Conservation (phyloP, 2,329 filamentous ascomycete genomes). For the Macrophomina tecta region DNA sequence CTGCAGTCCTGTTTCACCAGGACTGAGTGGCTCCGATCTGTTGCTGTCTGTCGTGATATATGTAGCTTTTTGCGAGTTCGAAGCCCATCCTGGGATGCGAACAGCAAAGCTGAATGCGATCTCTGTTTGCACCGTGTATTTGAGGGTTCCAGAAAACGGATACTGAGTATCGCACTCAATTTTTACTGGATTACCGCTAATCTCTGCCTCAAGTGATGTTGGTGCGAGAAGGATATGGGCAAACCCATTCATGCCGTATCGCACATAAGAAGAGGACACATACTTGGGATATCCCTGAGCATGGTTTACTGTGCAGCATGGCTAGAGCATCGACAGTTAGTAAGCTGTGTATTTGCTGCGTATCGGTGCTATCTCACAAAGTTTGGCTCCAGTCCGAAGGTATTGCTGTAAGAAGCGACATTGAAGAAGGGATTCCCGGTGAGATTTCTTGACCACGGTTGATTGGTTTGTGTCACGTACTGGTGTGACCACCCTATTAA, state of each 20-base stretch:
- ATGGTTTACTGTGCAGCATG: not conserved
- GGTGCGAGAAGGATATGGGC: not conserved
- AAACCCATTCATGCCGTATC: not conserved
- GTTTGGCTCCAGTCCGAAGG: slow-evolving; percentile 1
- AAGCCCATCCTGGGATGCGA: not conserved
- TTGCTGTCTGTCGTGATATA: not conserved
- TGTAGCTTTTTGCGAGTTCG: not conserved
- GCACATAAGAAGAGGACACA: not conserved
- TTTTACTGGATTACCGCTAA: not conserved
- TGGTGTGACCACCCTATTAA: slow-evolving; percentile 55
- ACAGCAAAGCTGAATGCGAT: not conserved
- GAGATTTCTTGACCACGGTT: slow-evolving; percentile 32
- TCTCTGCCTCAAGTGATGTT: not conserved
- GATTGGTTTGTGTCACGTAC: slow-evolving; percentile 58
- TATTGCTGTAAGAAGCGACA: not conserved
- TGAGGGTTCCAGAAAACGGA: not conserved
- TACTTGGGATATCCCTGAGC: not conserved
- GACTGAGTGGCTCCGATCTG: not conserved
- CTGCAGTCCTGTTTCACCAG: not conserved
- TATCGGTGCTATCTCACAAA: not conserved
- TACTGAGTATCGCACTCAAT: not conserved
- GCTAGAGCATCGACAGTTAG: not conserved
- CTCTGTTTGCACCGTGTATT: not conserved
- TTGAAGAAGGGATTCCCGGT: slow-evolving; percentile 1
- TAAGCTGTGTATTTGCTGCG: not conserved